Base-by-base conservation (phyloP, 2,329 filamentous ascomycete species). In the Penicillium capsulatum region DNA sequence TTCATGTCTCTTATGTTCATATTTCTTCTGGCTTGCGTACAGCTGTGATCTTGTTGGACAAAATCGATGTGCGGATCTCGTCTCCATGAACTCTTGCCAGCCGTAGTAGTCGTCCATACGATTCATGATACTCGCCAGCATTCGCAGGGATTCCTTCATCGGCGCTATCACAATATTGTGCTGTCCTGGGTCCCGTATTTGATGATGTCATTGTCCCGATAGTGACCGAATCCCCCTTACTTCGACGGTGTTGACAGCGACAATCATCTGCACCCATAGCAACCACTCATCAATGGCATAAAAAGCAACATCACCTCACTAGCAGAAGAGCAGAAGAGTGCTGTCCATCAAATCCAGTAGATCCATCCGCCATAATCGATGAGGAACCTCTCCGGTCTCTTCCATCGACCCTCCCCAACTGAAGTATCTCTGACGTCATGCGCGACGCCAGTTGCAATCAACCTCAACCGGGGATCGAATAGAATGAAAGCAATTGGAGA, bases 371-470 rank as follows among this genome's bases (percentile, higher is more conserved):
- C 5, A 5, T 22, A 22, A 9, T 28, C 26, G n/a, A 28, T 14
- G 4, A 6, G 6, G n/a, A 28, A 28, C 4, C 9, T 5, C 9
- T 14, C 13, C 36, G 28, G 29, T 20, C 17, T 22, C 14, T 24
- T 28, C 20, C 28, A 34, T 13, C 36, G 31, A 26, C 26, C 26
- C 11, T 28, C 26, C 26, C 31, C 31, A 24, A 8, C 16, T 24
- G 31, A 38, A 42, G 41, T 36, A 38, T 48, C 40, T 7, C 35
- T 51, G 48, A 51, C 48, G 48, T 51, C 48, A 51, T 26, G 16
- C 6, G 31, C 16, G 10, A 17, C 17, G 19, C 22, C 31, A 4
- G 26, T 28, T n/a, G 26, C 19, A 13, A 33, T 19, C 11, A 13
- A n/a, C 11, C 20, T n/a, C 8, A 35, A 15, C 29, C 24, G 31